Evolutionary conservation across 768 basidiomycete genomes (phyloP), one percentile per base, ranked within the genome.

Genomic region (Kwoniella botswanensis): DNA sequence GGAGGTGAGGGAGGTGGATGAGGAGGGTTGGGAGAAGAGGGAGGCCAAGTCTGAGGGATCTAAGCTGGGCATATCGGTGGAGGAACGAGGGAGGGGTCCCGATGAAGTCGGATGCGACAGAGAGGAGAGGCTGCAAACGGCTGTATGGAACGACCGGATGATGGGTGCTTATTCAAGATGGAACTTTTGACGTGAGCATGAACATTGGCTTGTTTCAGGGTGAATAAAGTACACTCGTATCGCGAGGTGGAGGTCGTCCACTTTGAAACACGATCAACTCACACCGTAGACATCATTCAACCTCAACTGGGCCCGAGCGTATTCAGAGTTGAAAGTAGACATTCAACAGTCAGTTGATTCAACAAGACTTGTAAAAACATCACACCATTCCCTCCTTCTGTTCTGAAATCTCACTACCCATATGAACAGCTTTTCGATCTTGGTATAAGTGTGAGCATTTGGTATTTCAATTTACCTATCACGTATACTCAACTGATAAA

Each of bases 1-100:
- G 10, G 24, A 17, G 1, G 22, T 43, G 17, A 71, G 46, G 21
- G 65, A 5, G 29, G 74, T 18, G n/a, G 60, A 68, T 44, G 66
- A 64, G 43, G 73, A 62, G 10, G 72, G 54, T 6, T 64, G 60
- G 22, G 60, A 26, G 63, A 74, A 71, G 12, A 71, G 65, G 42
- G 61, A 43, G 9, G 62, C 41, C 46, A 64, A n/a, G n/a, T 63
- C 26, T n/a, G 63, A 60, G 2, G 46, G 43, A 54, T 63, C 24
- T 18, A 70, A 55, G 3, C 21, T 26, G 43, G 68, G 21, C 68
- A 70, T 69, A 9, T 21, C 58, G 21, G 52, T 21, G 15, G 35
- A 50, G 17, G 9, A 18, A 4, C 2, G 18, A 35, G 24, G 15
- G 11, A 21, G 21, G 13, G 13, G 52, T 46, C 43, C 12, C 18